Percentiles rank a stretch among this genome's conserved stretches.
Conservation (phyloP, 805 yeast genomes). For the Pichia membranifaciens region DNA sequence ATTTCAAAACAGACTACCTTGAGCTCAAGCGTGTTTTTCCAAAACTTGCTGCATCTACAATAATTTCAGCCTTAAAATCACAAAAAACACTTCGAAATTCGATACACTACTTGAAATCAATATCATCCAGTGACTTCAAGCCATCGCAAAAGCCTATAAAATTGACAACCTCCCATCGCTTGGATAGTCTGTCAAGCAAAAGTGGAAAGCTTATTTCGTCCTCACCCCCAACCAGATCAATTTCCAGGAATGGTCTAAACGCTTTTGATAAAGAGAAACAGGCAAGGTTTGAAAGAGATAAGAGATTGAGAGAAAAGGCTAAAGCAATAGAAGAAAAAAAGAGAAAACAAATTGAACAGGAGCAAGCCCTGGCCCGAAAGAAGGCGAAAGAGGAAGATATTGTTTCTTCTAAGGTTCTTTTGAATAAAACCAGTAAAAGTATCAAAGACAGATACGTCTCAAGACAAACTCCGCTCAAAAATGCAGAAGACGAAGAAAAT, state of each 20-base stretch:
- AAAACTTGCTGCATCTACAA: constrained; percentile 24
- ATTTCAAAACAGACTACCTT: constrained; percentile 20
- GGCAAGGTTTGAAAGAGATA: not conserved
- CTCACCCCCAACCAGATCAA: not conserved
- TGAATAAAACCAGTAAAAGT: constrained; percentile 15
- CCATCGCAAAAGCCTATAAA: not conserved
- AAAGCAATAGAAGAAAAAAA: constrained; percentile 7
- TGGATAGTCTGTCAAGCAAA: constrained; percentile 10
- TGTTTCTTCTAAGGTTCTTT: constrained; percentile 25
- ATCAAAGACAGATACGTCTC: constrained; percentile 22
- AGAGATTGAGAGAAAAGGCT: constrained; percentile 1
- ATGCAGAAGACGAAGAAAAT: constrained; percentile 9
- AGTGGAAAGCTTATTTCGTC: constrained; percentile 15
- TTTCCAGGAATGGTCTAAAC: not conserved
- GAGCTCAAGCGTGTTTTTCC: constrained; percentile 32
- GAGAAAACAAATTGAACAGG: not conserved
- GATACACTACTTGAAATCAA: constrained; percentile 23
- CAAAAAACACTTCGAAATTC: constrained; percentile 31
- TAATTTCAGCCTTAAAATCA: constrained; percentile 28
- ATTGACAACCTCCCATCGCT: not conserved
- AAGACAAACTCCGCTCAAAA: not conserved
- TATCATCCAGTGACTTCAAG: not conserved
- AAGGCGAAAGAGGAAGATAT: constrained; percentile 19
- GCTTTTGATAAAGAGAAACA: not conserved
- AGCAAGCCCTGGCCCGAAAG: constrained; percentile 8